Evolutionary conservation across 768 basidiomycete species (phyloP).

Genomic region (Mycena kentingensis): DNA sequence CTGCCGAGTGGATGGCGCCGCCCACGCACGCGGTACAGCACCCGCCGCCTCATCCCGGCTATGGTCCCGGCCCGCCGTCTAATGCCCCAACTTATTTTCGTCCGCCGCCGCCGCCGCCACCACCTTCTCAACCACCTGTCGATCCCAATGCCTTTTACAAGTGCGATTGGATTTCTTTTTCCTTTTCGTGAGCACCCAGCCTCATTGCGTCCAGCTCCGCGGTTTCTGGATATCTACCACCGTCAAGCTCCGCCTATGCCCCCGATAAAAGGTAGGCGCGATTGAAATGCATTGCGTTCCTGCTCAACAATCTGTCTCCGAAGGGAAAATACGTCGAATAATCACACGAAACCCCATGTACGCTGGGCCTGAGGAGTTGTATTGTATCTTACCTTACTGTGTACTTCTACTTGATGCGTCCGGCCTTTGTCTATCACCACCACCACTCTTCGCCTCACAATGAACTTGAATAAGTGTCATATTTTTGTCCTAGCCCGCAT

Average conservation of each 20-base stretch:
- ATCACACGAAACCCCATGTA: background rate
- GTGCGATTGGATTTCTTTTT: background rate
- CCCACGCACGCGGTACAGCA: background rate
- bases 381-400: background rate
- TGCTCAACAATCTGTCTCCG: background rate
- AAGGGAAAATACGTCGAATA: conserved; percentile 1
- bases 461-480: no score
- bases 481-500: no score
- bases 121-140: background rate
- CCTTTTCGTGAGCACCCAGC: background rate
- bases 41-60: background rate
- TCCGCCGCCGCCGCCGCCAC: background rate
- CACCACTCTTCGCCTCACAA: no score
- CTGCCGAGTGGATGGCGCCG: background rate
- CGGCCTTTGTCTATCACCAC: no score
- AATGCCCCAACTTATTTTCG: background rate
- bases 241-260: no score
- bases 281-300: background rate
- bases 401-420: no score
- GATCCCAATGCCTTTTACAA: conserved; percentile 22
- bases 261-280: no score
- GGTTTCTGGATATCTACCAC: conserved; percentile 51
- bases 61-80: background rate
- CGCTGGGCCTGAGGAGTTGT: conserved; percentile 12
- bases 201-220: conserved; percentile 51